Base-by-base conservation (phyloP, 768 basidiomycete species). In the Lactarius sanguifluus region DNA sequence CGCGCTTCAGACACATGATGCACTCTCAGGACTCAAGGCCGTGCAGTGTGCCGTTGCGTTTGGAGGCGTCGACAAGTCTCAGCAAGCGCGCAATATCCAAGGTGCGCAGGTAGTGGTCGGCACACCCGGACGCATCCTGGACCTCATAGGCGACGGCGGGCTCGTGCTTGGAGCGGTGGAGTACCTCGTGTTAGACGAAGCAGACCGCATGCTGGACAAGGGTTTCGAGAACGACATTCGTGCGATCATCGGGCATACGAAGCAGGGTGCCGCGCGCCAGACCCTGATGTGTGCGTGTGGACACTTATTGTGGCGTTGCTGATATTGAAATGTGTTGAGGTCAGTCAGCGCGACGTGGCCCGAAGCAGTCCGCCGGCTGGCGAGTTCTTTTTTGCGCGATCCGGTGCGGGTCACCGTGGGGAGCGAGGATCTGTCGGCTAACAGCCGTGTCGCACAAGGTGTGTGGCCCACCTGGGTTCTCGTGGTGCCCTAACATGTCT, bases 291-390 rank as follows among this genome's bases (percentile, higher is more conserved):
- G 92, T 95, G 75, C 71, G 91, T 64, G 23, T 38, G 34, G 15
- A 13, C 28, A 38, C 4, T n/a, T 32, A 30, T 13, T 25, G 25
- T 65, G 47, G 43, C 34, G 23, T 25, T 15, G 7, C 23, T 66
- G 28, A 56, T 15, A 8, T 47, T 30, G 41, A 30, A 6, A 5
- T 32, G 2, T 9, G 45, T 23, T 15, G 52, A 47, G 38, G 2
- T 3, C 25, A 96, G 94, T 98, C 81, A 97, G 94, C 60, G 97
- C 97, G 10, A 99, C 97, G 9, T 99, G 97, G 97, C 97, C 97
- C 0, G 94, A 96, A 72, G 87, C 91, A 13, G 96, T 99, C 28
- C 85, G 96, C 61, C 82, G 90, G 65, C 81, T 99, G 43, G 97
- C 97, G 0, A 83, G 85, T 71, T 88, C 94, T 12, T 98, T 98